Evolutionary conservation across 345 rosid genomes (phyloP).

Genomic region (Eucalyptus tenuipes): DNA sequence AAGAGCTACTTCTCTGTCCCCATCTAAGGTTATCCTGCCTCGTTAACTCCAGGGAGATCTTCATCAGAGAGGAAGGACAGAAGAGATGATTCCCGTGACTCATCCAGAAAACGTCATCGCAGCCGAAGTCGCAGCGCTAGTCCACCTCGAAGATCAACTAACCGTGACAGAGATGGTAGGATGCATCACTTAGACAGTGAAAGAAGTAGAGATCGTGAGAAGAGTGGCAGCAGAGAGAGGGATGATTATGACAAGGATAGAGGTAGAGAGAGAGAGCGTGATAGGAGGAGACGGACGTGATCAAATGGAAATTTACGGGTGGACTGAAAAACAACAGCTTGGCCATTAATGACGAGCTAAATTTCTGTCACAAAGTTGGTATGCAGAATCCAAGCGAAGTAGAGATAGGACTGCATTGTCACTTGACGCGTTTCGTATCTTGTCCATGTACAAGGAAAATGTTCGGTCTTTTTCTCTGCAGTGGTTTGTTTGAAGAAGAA

Average conservation of each 20-base stretch:
- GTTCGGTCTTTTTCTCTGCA: background rate
- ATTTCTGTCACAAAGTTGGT: background rate
- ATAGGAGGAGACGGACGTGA: slow-evolving; percentile 53
- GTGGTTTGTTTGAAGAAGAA: background rate
- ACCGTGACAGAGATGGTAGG: slow-evolving; percentile 34
- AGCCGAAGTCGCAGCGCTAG: slow-evolving; percentile 58
- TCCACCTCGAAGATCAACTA: slow-evolving; percentile 55
- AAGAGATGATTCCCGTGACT: slow-evolving; percentile 47
- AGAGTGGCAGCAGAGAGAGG: slow-evolving; percentile 66
- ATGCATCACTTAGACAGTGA: slow-evolving; percentile 34
- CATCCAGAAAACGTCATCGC: slow-evolving; percentile 71
- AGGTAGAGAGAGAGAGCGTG: slow-evolving; percentile 65
- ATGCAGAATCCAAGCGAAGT: background rate
- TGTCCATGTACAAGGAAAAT: background rate
- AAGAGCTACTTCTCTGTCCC: background rate
- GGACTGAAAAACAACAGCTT: background rate
- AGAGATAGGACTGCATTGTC: background rate
- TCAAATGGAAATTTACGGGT: background rate
- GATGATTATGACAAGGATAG: slow-evolving; percentile 54
- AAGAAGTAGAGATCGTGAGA: slow-evolving; percentile 49
- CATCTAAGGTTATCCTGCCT: background rate
- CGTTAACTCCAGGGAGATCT: slow-evolving; percentile 32
- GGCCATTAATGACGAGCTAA: background rate
- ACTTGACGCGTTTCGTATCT: background rate
- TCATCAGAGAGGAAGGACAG: slow-evolving; percentile 50